Evolutionary conservation across 805 yeast genomes (phyloP), one percentile per base, ranked within the genome.

Genomic region (Hermanozyma aechmeae): DNA sequence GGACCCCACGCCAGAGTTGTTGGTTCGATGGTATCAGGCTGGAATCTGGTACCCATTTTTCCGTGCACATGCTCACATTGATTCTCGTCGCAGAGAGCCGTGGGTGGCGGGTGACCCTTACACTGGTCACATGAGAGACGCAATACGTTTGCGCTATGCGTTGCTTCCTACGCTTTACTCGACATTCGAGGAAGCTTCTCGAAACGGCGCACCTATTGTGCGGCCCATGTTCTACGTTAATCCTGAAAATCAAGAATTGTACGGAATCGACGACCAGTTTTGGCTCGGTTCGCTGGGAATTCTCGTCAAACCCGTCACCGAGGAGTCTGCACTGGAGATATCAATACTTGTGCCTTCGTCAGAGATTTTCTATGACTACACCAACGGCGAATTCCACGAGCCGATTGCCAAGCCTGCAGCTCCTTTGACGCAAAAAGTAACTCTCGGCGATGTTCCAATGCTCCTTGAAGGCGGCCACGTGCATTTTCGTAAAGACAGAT

Each of bases 21-120:
- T 84, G 33, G 71, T 82, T 0, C 69, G 99, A 46, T 92, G 98
- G 98, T 89, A 87, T 50, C 98, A 92, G 53, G 68, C 94, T 3
- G 98, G 96, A 34, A 73, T 82, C 16, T 89, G 93, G 79, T 87
- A 89, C 55, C 98, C 98, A 20, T 92, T 92, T 46, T 89, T 92
- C 62, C 68, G 98, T 46, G 96, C 79, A 0, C 99, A 92, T 57
- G 96, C 97, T 0, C 97, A 92, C 58, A 81, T 89, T 30, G 98
- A 92, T 52, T 67, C 96, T 1, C 68, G 79, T 46, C 75, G 97
- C 56, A 72, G 96, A 38, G 98, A 92, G 51, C 98, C 98, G 1
- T 89, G 85, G 78, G 51, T 89, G 26, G 65, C 80, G 2, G 81
- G 82, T 6, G 93, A 79, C 17, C 87, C 89, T 3, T 74, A 73